Base-by-base conservation (phyloP, 1,284 basidiomycete species). In the Ganoderma boninense region DNA sequence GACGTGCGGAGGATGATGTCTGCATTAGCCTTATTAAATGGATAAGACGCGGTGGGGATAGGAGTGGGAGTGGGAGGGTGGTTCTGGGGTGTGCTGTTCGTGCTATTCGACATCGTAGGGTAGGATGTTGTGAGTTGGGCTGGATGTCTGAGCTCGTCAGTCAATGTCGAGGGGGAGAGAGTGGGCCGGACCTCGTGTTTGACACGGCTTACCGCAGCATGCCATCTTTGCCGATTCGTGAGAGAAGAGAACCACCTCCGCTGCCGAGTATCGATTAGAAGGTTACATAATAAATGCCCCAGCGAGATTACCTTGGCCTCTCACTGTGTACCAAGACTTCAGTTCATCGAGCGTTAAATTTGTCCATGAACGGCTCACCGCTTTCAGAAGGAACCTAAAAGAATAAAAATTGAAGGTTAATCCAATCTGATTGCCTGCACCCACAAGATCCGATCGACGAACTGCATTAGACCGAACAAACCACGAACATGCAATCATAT, bases 1-100 rank as follows among this genome's bases (percentile, higher is more conserved):
- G 67, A 57, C 2, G 63, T 54, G 56, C 68, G 67, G 7, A 69
- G 64, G n/a, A 43, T 63, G 64, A 71, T 38, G 42, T 72, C 71
- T 42, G 72, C 70, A 4, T 20, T 44, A 13, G 65, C 62, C 20
- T 60, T 60, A 26, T 73, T 23, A 54, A 73, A 73, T 2, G 72
- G 72, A 59, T 40, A 13, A 14, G 64, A 18, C 2, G 64, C 64
- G 11, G 18, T 44, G 40, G 54, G 29, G 10, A 23, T 26, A 11
- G 49, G 49, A 6, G 6, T 32, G 29, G 29, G 29, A 32, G 29
- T 32, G 29, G 29, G 29, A 26, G n/a, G 46, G 8, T 23, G 20
- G n/a, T 49, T 7, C 10, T 49, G 46, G 29, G 54, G 54, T 6
- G 54, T 56, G 54, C 14, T 32, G 29, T 56, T 16, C 26, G 54